Evolutionary conservation across 306 rosid species (phyloP), one percentile per base, ranked within the genome.

Genomic region (Lathyrus sativus): DNA sequence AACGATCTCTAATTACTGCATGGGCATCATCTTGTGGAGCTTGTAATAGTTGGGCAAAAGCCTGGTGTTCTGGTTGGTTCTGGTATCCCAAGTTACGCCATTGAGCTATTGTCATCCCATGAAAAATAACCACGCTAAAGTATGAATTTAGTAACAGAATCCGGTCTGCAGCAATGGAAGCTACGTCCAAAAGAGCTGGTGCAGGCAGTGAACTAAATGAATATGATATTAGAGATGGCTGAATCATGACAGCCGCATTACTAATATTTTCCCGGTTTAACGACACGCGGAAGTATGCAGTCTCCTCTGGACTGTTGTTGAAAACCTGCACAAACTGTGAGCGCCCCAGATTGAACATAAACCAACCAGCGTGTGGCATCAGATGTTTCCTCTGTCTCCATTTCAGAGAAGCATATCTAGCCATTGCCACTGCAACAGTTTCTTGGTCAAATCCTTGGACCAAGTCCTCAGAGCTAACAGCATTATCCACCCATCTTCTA

Each of bases 311-410:
- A 85, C 99, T 93, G 85, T 93, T 93, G 85, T 93, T 93, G 72
- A 93, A 93, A 75, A 93, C 99, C 99, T 93, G 99, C 72, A 93
- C 90, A 85, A 93, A 93, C 73, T 90, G 99, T 17, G 99, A 93
- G 44, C 99, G 89, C 41, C 99, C 85, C 62, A 93, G 84, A 75
- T 93, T 90, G 82, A 93, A 93, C 89, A 93, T 74, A 77, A 93
- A 93, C 75, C 86, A 93, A 81, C 99, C 99, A 93, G 68, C 99
- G 78, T 41, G 96, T 89, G 14, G 95, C 97, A 78, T 93, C 99
- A 78, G 90, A 93, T 38, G 91, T 80, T 62, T 93, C 99, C 99
- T 90, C 98, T 19, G 82, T 73, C 86, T 92, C 96, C 98, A 92
- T 85, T 92, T 90, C 80, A 90, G 76, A 68, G 98, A 86, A 68